Base-by-base conservation (phyloP, 1,139 yeast genomes). In the Yamadazyma pseudoaaseri region DNA sequence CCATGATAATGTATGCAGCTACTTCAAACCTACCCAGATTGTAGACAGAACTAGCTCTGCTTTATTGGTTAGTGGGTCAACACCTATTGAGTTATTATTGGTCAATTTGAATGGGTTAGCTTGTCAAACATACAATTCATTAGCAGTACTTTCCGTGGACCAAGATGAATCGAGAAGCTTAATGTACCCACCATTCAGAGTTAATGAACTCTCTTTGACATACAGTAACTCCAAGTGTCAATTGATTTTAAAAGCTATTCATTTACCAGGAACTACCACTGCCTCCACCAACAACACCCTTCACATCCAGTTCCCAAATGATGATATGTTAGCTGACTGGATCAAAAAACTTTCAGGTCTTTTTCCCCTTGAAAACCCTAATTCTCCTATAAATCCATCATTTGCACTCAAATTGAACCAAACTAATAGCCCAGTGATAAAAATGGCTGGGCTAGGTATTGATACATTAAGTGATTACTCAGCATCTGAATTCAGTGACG, bases 151-250 rank as follows among this genome's bases (percentile, higher is more conserved):
- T 31, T 41, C 52, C 1, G 37, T 58, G 11, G 30, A 27, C 10
- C 44, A 45, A 16, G 30, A 35, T 13, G 39, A 53, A 4, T 31
- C 42, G 6, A 48, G 72, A 27, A 58, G 63, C 2, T 54, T 70
- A 18, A 43, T 68, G 44, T 67, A 51, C 41, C 75, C 75, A n/a
- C 76, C 76, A 2, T 68, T 66, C 42, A 48, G 68, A 39, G 26
- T 45, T 14, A 46, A 46, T 26, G 50, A 46, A 21, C 34, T 46
- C 9, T 39, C 41, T 7, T 39, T 46, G 22, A 33, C 37, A 20
- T 46, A 43, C 30, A 45, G 49, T 16, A 49, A 44, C 24, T 45
- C 54, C n/a, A 41, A 43, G 18, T 41, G 51, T 10, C 47, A 41
- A 14, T 46, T 65, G n/a, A 39, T 48, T 5, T 52, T 64, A 30